phyloP scores from a whole-genome alignment of 1,139 yeast species.

The Yamadazyma songkhlaensis region DNA sequence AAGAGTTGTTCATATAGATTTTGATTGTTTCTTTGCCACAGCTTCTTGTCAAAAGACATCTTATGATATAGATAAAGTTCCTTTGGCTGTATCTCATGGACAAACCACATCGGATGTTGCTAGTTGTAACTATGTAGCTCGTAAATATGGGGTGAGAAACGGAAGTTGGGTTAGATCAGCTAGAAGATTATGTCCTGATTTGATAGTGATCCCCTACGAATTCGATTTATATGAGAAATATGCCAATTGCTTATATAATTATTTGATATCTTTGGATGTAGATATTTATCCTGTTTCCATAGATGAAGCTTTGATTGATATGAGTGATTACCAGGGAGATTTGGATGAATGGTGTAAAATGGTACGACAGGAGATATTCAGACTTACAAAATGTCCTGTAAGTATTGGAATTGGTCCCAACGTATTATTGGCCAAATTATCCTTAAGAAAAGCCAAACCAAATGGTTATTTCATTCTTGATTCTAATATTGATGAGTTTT shows the following conservation, averaged over 20 bases:
- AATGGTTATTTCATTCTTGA: constrained; percentile 51
- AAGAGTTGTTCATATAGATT: constrained; percentile 76
- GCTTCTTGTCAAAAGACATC: constrained; percentile 67
- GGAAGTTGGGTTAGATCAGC: constrained; percentile 90
- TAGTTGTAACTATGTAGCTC: constrained; percentile 85
- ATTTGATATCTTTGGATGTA: constrained; percentile 52
- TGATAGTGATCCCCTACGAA: constrained; percentile 65
- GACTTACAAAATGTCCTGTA: constrained; percentile 59
- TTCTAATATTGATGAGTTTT: constrained; percentile 30
- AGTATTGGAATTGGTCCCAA: constrained; percentile 77
- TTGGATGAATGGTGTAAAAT: constrained; percentile 27
- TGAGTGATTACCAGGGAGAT: constrained; percentile 34
- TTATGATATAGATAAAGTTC: constrained; percentile 53
- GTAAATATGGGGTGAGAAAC: constrained; percentile 69
- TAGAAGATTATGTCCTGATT: constrained; percentile 56
- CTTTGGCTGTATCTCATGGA: constrained; percentile 88
- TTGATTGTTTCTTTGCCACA: constrained; percentile 91
- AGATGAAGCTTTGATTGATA: constrained; percentile 84
- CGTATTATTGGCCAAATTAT: constrained; percentile 75
- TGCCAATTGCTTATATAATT: constrained; percentile 46
- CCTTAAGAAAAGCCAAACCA: constrained; percentile 77
- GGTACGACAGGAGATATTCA: constrained; percentile 45
- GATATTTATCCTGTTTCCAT: constrained; percentile 84
- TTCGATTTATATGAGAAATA: constrained; percentile 65
- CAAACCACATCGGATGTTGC: constrained; percentile 73